These are phyloP conservation scores for Dichotomopilus funicola DNA, from an alignment of 2,329 filamentous ascomycete species.

Conservation along the genomic window DNA sequence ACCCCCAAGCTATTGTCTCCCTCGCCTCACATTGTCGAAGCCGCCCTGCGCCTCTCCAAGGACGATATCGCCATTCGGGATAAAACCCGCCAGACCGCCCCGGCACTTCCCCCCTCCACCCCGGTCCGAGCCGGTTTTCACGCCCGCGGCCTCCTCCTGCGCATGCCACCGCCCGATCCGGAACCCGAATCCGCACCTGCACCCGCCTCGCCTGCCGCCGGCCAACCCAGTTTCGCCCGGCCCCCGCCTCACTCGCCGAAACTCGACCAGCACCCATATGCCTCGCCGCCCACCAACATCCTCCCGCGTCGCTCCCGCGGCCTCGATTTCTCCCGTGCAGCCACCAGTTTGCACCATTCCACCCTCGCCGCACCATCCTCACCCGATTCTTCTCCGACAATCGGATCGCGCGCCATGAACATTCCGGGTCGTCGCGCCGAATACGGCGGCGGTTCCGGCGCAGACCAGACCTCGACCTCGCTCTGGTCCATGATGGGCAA, in stretches of 20 bases:
- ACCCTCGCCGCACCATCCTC: constrained; percentile 83
- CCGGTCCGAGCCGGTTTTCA: constrained; percentile 63
- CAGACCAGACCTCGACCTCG: constrained; percentile 62
- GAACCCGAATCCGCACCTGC: constrained; percentile 26
- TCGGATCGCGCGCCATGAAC: constrained; percentile 60
- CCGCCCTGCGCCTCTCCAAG: constrained; percentile 53
- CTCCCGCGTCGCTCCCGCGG: constrained; percentile 84
- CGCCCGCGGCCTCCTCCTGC: constrained; percentile 59
- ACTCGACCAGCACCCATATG: constrained; percentile 72
- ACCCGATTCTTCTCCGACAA: constrained; percentile 83
- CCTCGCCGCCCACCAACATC: constrained; percentile 71
- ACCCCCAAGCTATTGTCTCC: constrained; percentile 50
- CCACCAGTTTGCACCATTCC: constrained; percentile 91
- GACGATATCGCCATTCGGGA: constrained; percentile 56
- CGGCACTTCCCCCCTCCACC: constrained; percentile 50
- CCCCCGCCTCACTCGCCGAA: constrained; percentile 71
- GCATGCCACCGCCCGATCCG: constrained; percentile 54
- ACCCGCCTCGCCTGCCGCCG: constrained; percentile 14
- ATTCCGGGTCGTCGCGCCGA: constrained; percentile 51
- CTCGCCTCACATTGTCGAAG: constrained; percentile 50
- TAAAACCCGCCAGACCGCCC: constrained; percentile 27
- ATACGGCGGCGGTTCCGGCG: constrained; percentile 32
- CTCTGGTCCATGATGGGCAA: constrained; percentile 66
- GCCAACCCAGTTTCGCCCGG: constrained; percentile 32
- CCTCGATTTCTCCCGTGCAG: constrained; percentile 86